Evolutionary conservation across 2,329 filamentous ascomycete genomes (phyloP).

Genomic region (Coniochaeta prunicola): DNA sequence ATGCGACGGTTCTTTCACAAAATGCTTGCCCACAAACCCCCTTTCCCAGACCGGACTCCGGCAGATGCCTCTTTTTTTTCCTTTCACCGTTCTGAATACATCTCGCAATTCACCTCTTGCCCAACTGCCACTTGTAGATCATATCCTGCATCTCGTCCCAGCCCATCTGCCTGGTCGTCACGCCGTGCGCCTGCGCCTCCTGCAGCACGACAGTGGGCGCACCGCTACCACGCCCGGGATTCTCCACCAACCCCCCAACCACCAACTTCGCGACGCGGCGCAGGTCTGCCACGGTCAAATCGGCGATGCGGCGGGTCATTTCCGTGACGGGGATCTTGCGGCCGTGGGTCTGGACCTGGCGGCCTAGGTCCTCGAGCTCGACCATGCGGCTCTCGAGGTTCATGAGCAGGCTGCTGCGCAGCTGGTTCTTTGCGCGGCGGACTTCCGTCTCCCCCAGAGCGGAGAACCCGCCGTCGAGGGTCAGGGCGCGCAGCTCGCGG

Average conservation of each 20-base stretch:
- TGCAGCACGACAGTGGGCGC: constrained; percentile 92
- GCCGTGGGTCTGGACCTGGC: constrained; percentile 95
- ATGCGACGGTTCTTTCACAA: background rate
- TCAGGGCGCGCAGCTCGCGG: constrained; percentile 74
- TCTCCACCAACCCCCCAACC: constrained; percentile 68
- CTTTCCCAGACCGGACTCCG: background rate
- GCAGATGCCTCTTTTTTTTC: background rate
- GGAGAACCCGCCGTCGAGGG: constrained; percentile 66
- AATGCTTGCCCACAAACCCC: background rate
- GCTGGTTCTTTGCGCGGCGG: constrained; percentile 91
- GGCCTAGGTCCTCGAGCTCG: constrained; percentile 88
- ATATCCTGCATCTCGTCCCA: constrained; percentile 90
- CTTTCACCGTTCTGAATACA: background rate
- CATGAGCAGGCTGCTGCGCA: constrained; percentile 86
- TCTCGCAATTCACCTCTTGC: constrained; percentile 36
- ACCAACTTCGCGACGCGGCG: constrained; percentile 73
- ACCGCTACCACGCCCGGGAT: constrained; percentile 71
- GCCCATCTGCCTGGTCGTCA: constrained; percentile 58
- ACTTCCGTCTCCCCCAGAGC: constrained; percentile 73
- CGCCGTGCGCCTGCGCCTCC: constrained; percentile 73
- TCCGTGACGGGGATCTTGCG: constrained; percentile 84
- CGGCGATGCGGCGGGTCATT: constrained; percentile 85
- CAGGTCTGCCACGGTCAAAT: constrained; percentile 71
- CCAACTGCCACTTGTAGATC: constrained; percentile 78
- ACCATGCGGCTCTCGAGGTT: constrained; percentile 97